Evolutionary conservation across 2,329 filamentous ascomycete species (phyloP).

Genomic region (Botrytis hyacinthi): DNA sequence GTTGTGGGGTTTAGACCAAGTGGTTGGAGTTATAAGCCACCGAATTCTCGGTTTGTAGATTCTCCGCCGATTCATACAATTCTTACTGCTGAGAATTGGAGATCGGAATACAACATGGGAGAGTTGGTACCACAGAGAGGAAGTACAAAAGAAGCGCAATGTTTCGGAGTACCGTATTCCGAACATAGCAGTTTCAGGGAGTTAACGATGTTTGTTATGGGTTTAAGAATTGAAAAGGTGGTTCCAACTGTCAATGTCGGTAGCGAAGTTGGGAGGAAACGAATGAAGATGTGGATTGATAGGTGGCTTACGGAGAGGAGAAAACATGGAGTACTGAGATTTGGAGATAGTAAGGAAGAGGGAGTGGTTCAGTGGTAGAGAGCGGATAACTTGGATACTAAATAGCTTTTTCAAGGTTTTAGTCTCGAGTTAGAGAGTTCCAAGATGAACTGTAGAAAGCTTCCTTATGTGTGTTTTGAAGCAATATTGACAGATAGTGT

Average conservation of each 20-base stretch:
- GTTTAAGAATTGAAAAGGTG: slow-evolving; percentile 80
- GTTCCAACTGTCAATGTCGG: slow-evolving; percentile 89
- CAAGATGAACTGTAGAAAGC: neutral
- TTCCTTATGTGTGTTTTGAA: too few relatives aligned
- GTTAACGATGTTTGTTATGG: slow-evolving; percentile 88
- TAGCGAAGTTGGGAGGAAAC: slow-evolving; percentile 53
- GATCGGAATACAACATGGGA: slow-evolving; percentile 64
- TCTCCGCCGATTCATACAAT: slow-evolving; percentile 63
- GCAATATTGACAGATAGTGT: neutral
- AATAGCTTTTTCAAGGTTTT: neutral
- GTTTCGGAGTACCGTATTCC: slow-evolving; percentile 91
- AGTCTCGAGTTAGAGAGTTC: too few relatives aligned
- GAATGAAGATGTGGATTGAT: slow-evolving; percentile 66
- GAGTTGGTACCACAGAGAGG: slow-evolving; percentile 82
- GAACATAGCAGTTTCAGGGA: slow-evolving; percentile 96
- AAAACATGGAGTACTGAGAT: slow-evolving; percentile 50
- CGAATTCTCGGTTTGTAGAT: slow-evolving; percentile 59
- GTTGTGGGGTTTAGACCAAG: slow-evolving; percentile 89
- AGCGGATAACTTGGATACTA: neutral
- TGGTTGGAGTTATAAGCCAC: slow-evolving; percentile 88
- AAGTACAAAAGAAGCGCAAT: slow-evolving; percentile 76
- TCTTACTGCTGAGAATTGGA: slow-evolving; percentile 64
- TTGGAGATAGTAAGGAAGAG: slow-evolving; percentile 33
- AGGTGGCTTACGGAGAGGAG: slow-evolving; percentile 59
- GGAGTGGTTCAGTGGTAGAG: slow-evolving; percentile 35